Evolutionary conservation across 148 eudicot species (phyloP).

Genomic region (Agrostemma githago): DNA sequence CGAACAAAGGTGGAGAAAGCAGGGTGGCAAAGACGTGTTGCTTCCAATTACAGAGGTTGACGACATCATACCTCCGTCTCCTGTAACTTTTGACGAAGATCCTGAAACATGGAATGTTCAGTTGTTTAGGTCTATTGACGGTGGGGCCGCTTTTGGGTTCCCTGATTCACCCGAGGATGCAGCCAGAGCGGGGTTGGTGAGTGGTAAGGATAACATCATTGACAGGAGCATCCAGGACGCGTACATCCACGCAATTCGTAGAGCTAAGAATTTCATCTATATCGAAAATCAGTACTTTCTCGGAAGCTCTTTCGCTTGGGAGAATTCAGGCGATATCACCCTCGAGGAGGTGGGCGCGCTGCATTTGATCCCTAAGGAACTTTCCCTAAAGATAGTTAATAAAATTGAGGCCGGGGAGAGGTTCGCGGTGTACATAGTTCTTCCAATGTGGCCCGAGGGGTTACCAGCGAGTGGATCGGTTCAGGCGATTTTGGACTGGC

Average conservation of each 20-base stretch:
- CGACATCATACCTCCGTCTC: slow-evolving; percentile 59
- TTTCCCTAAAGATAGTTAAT: slow-evolving; percentile 64
- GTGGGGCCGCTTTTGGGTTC: slow-evolving; percentile 82
- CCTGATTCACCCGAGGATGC: slow-evolving; percentile 82
- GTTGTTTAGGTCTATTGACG: slow-evolving; percentile 72
- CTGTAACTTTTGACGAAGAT: slow-evolving; percentile 59
- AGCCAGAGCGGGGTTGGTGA: slow-evolving; percentile 57
- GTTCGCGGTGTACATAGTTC: slow-evolving; percentile 55
- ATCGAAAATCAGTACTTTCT: slow-evolving; percentile 78
- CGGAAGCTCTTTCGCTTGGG: slow-evolving; percentile 65
- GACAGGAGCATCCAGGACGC: slow-evolving; percentile 81
- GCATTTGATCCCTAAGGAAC: slow-evolving; percentile 73
- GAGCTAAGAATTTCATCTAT: slow-evolving; percentile 64
- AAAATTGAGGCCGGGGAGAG: slow-evolving; percentile 72
- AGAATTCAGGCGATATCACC: slow-evolving; percentile 32
- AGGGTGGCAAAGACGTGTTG: slow-evolving; percentile 69
- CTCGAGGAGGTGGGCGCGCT: slow-evolving; percentile 56
- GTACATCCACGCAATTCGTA: slow-evolving; percentile 65
- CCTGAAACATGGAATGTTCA: slow-evolving; percentile 78
- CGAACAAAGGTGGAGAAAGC: slow-evolving; percentile 86
- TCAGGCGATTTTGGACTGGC: slow-evolving; percentile 72
- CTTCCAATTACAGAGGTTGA: slow-evolving; percentile 49
- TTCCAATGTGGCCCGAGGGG: slow-evolving; percentile 87
- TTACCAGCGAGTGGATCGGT: slow-evolving; percentile 65
- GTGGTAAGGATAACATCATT: slow-evolving; percentile 73